Base-by-base conservation (phyloP, 257 asterid genomes). In the Eustoma russellianum region DNA sequence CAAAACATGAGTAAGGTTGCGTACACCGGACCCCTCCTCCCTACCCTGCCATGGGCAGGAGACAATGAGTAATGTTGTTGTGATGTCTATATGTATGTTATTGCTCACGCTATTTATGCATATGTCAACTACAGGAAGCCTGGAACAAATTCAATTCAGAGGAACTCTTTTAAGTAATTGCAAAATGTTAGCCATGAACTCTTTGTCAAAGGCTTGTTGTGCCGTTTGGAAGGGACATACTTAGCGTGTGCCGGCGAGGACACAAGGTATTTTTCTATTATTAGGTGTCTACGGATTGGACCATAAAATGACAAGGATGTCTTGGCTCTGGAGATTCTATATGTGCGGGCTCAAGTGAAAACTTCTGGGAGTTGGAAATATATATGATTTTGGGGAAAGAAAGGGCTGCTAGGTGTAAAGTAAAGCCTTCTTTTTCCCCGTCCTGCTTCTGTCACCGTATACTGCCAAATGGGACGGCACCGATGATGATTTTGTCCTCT, bases 91-190 rank as follows among this genome's bases (percentile, higher is more conserved):
- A 24, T 24, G 30, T 24, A 24, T 24, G 30, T 24, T 24, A 38
- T 38, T 38, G 43, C 9, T 66, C 17, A 53, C 33, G 51, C 53
- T 45, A 10, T 11, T 66, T 24, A 28, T 58, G 18, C 18, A 16
- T 59, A 30, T 19, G 59, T 64, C 49, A 43, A 56, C 68, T 51
- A 76, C 59, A 93, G 99, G 99, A 88, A 69, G 88, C 99, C 7
- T 93, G 99, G 99, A 93, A 93, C 79, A 93, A 93, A 70, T 85
- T 93, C 38, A 93, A 88, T 75, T 93, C 99, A 6, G 99, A 93
- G 94, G 99, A 93, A 91, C 99, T 93, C 65, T 93, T 85, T 82
- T 93, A 80, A 79, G 61, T 48, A 46, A 61, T 33, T 68, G 67
- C 44, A 66, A 53, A 53, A 18, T 60, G 40, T 50, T 60, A 61